Evolutionary conservation across 352 stramenopile genomes (phyloP), one percentile per base, ranked within the genome.

Genomic region (Globisporangium middletonii): DNA sequence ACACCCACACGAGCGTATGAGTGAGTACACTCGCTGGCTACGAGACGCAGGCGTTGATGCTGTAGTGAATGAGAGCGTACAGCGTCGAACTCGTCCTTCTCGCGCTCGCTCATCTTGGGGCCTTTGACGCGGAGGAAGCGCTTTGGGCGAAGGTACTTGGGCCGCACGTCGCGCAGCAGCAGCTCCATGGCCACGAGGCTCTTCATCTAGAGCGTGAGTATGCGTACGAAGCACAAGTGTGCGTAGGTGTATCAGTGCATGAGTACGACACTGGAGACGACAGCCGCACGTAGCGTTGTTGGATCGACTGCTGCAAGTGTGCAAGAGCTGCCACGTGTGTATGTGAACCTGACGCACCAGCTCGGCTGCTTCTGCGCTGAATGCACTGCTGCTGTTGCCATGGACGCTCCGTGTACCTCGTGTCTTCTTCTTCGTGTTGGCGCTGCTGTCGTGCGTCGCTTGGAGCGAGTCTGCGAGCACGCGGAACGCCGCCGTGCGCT

Each of bases 31-130:
- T 45, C 2, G 41, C 41, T 45, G 41, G 48, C 1, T 12, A 43
- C 11, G 19, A 59, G 28, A 51, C 12, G 5, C 2, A 11, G 12
- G 28, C 28, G 15, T 5, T 33, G 19, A 19, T 16, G 30, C 47
- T n/a, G 12, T 1, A 3, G 23, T n/a, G n/a, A 33, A 28, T 5
- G 11, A 16, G 18, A 46, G 16, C 72, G 27, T 67, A 91, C 81
- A 26, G 72, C 68, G 60, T 92, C 82, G 54, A 92, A 70, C 56
- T 88, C 82, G 57, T 89, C 79, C 65, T 92, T 92, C 50, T 89
- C 76, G 45, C 68, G 59, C 69, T 90, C 79, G 43, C 63, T 87
- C 77, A 92, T 89, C 28, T 57, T 64, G 11, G 68, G 62, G 42
- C 72, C 76, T 71, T 87, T 87, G 11, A 73, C 58, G 44, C 82